These are phyloP conservation scores for Cercospora janseana DNA, from an alignment of 2,329 filamentous ascomycete species.

Conservation along the genomic window DNA sequence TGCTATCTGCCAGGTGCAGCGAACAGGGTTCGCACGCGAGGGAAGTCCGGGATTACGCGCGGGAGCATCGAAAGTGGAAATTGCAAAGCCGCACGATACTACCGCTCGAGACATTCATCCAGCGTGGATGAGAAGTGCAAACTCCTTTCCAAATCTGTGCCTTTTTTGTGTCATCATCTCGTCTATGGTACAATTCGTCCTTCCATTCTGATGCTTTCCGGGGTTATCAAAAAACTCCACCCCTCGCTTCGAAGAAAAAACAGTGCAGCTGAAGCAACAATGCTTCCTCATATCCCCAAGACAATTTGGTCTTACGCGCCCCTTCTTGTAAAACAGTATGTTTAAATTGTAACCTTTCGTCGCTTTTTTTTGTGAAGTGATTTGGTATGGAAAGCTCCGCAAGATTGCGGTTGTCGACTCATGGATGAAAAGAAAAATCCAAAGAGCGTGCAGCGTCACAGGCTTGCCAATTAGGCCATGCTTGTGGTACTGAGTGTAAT, in stretches of 20 bases:
- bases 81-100: no score
- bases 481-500: neutral
- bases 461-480: no score
- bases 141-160: neutral
- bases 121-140: no score
- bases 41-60: no score
- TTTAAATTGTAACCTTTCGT: slow-evolving; percentile 7
- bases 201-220: slow-evolving; percentile 12
- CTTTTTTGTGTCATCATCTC: slow-evolving; percentile 13
- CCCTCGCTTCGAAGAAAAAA: slow-evolving; percentile 7
- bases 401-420: no score
- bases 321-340: neutral
- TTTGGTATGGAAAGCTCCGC: neutral
- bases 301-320: neutral
- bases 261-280: neutral
- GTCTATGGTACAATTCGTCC: slow-evolving; percentile 13
- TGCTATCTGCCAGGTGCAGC: no score
- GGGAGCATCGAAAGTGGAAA: no score
- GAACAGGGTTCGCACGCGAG: no score
- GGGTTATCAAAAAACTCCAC: slow-evolving; percentile 14
- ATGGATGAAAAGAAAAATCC: neutral
- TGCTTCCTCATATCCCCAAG: neutral
- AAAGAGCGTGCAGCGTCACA: slow-evolving; percentile 4
- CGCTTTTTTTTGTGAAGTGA: neutral
- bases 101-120: no score